These are phyloP conservation scores for Priceomyces melissophilus DNA, from an alignment of 805 yeast species.

Conservation along the genomic window DNA sequence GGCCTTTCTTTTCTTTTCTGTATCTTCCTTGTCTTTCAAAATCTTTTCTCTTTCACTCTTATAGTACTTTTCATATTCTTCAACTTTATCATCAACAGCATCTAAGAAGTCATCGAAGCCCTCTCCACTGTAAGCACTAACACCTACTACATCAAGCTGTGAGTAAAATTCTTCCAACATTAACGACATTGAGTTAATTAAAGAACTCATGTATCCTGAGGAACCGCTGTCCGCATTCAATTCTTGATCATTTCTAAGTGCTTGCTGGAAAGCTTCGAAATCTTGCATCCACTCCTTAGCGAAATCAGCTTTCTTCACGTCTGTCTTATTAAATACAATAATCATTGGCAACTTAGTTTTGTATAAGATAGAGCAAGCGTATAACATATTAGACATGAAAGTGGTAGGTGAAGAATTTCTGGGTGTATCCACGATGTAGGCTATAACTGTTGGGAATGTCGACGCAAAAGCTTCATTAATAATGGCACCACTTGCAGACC, in stretches of 20 bases:
- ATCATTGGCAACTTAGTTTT: slow-evolving; percentile 97
- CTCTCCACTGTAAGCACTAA: slow-evolving; percentile 86
- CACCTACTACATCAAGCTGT: slow-evolving; percentile 88
- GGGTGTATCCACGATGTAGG: slow-evolving; percentile 95
- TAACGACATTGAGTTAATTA: slow-evolving; percentile 91
- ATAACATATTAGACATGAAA: slow-evolving; percentile 96
- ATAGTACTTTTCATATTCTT: slow-evolving; percentile 81
- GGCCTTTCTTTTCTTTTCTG: slow-evolving; percentile 69
- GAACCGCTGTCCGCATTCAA: slow-evolving; percentile 56
- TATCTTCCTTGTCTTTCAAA: slow-evolving; percentile 68
- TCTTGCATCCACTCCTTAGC: slow-evolving; percentile 98
- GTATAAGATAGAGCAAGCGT: slow-evolving; percentile 94
- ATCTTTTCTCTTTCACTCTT: slow-evolving; percentile 83
- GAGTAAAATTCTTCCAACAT: slow-evolving; percentile 96
- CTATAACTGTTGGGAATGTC: slow-evolving; percentile 91
- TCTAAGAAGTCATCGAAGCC: slow-evolving; percentile 89
- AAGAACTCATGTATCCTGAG: slow-evolving; percentile 90
- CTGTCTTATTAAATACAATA: slow-evolving; percentile 93
- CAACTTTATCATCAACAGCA: slow-evolving; percentile 83
- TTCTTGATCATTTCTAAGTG: slow-evolving; percentile 65
- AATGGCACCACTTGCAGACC: slow-evolving; percentile 97
- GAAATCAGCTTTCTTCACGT: slow-evolving; percentile 77
- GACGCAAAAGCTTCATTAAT: slow-evolving; percentile 96
- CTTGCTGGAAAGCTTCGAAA: slow-evolving; percentile 85
- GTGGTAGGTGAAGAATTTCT: slow-evolving; percentile 93